phyloP scores from a whole-genome alignment of 306 rosid genomes.

The Crotalaria pallida region DNA sequence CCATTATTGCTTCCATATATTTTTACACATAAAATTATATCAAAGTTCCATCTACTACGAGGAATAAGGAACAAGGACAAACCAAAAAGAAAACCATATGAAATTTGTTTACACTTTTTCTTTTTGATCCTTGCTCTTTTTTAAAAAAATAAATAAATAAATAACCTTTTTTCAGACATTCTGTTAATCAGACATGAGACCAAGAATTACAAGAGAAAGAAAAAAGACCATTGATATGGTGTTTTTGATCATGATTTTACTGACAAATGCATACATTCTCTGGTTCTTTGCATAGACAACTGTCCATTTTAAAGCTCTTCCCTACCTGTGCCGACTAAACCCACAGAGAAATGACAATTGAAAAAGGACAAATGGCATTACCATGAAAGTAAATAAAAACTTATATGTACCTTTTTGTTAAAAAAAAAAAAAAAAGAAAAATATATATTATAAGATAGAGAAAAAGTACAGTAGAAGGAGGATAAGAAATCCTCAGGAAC shows the following conservation, averaged over 20 bases:
- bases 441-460: too few species aligned
- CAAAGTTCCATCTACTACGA: background rate
- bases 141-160: background rate
- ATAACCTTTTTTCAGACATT: background rate
- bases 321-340: background rate
- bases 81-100: background rate
- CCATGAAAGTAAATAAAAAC: background rate
- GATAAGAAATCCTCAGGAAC: too few species aligned
- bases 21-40: background rate
- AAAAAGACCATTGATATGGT: background rate
- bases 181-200: background rate
- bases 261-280: background rate
- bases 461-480: too few species aligned
- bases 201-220: background rate
- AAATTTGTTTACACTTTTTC: background rate
- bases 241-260: background rate
- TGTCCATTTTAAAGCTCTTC: background rate
- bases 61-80: background rate
- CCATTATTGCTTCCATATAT: background rate
- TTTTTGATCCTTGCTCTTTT: too few species aligned
- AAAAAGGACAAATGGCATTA: background rate
- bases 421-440: too few species aligned
- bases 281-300: background rate
- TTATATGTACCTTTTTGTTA: background rate
- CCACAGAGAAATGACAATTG: background rate